These are phyloP conservation scores for Exutisphaerella laricina DNA, from an alignment of 2,329 filamentous ascomycete genomes.

Conservation along the genomic window DNA sequence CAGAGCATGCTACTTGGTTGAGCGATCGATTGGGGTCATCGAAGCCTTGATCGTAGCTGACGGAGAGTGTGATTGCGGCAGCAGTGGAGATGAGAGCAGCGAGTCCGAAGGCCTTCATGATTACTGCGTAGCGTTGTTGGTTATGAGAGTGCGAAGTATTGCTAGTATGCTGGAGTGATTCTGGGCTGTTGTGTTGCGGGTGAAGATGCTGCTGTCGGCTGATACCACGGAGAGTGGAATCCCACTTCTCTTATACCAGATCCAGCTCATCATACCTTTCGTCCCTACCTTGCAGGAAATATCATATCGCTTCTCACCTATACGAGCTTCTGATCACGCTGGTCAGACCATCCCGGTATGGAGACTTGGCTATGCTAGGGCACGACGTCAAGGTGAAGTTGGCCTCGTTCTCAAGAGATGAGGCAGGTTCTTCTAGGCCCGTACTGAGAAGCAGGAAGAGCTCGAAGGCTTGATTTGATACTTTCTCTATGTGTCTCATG, in stretches of 20 bases:
- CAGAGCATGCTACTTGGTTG: slow-evolving; percentile 57
- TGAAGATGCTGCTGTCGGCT: no score
- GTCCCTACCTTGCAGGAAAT: no score
- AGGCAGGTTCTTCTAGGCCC: not conserved
- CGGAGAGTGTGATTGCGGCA: slow-evolving; percentile 25
- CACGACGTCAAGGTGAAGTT: slow-evolving; percentile 1
- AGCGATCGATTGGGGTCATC: slow-evolving; percentile 56
- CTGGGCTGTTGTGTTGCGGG: not conserved
- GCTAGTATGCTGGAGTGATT: no score
- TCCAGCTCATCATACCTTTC: no score
- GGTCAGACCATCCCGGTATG: not conserved
- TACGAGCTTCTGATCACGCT: not conserved
- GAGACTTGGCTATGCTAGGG: not conserved
- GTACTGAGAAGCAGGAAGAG: not conserved
- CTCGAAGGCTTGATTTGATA: not conserved
- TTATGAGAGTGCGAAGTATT: no score
- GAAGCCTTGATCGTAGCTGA: slow-evolving; percentile 66
- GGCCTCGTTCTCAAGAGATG: not conserved
- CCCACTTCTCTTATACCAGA: no score
- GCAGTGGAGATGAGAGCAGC: slow-evolving; percentile 33
- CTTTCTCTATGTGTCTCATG: not conserved
- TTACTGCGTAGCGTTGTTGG: no score
- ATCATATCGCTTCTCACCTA: not conserved
- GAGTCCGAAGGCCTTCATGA: slow-evolving; percentile 36
- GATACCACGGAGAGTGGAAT: no score